phyloP scores from a whole-genome alignment of 352 stramenopile genomes.

The Globisporangium recalcitrans region DNA sequence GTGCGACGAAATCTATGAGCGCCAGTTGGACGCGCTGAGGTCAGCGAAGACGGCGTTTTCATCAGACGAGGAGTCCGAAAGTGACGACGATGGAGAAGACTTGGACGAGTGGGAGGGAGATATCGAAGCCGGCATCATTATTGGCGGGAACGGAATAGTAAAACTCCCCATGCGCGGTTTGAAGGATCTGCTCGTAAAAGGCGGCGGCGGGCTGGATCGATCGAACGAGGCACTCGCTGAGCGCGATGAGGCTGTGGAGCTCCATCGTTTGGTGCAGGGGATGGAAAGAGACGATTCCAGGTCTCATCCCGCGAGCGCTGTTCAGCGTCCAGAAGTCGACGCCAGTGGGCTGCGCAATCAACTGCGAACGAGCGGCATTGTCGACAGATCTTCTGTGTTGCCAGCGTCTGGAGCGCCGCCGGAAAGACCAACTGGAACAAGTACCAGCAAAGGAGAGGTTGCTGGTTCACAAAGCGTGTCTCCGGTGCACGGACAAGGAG shows the following conservation, averaged over 20 bases:
- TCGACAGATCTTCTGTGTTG: conserved; percentile 22
- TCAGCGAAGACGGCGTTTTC: conserved; percentile 53
- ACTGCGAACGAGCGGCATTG: conserved; percentile 63
- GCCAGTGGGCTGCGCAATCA: conserved; percentile 52
- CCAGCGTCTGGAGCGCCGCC: background rate
- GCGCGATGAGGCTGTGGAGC: conserved; percentile 69
- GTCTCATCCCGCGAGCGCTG: conserved; percentile 8
- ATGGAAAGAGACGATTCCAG: conserved; percentile 65
- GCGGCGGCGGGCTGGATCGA: conserved; percentile 65
- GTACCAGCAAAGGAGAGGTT: conserved; percentile 16
- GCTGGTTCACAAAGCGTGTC: conserved; percentile 49
- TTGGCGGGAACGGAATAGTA: conserved; percentile 46
- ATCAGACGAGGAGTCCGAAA: conserved; percentile 66
- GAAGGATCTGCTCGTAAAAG: conserved; percentile 70
- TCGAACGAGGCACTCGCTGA: conserved; percentile 63
- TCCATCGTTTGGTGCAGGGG: conserved; percentile 70
- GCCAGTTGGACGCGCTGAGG: conserved; percentile 76
- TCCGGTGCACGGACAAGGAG: conserved; percentile 26
- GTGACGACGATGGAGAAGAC: conserved; percentile 41
- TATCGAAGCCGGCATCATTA: conserved; percentile 61
- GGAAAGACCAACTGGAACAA: conserved; percentile 18
- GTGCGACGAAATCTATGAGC: conserved; percentile 78
- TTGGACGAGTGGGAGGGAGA: conserved; percentile 68
- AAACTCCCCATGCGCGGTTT: conserved; percentile 54
- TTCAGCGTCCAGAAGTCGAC: conserved; percentile 60